phyloP scores from a whole-genome alignment of 1,284 basidiomycete genomes.

The Tilletiopsis washingtonensis region DNA sequence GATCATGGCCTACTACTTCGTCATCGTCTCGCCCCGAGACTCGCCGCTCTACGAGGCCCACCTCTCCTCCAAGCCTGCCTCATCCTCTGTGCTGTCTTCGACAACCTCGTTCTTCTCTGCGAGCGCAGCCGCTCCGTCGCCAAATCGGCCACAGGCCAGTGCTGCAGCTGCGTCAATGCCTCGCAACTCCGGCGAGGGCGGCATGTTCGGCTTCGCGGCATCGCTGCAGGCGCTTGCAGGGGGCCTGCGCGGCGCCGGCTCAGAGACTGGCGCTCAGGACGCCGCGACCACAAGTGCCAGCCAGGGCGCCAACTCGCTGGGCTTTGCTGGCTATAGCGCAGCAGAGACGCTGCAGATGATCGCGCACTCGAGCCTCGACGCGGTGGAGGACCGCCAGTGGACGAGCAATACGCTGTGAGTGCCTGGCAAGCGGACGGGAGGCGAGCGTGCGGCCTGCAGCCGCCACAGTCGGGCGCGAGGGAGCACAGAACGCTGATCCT shows the following conservation, averaged over 20 bases:
- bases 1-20: conserved; percentile 39
- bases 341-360: conserved; percentile 39
- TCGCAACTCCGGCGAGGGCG: not conserved
- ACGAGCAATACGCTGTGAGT: conserved; percentile 29
- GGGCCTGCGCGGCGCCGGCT: conserved; percentile 5
- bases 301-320: conserved; percentile 18
- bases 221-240: conserved; percentile 5
- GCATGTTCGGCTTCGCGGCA: conserved; percentile 12
- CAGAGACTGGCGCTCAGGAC: not conserved
- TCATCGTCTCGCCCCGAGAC: conserved; percentile 40
- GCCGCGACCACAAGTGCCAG: not conserved
- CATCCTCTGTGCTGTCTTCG: conserved; percentile 6
- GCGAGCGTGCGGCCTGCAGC: not conserved
- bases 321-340: conserved; percentile 18
- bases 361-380: conserved; percentile 41
- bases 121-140: conserved; percentile 4
- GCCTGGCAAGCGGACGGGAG: not conserved
- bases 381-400: conserved; percentile 37
- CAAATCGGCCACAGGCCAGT: not conserved
- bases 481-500: not conserved
- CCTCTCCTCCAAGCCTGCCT: conserved; percentile 24
- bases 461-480: not conserved
- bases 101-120: conserved; percentile 10
- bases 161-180: not conserved
- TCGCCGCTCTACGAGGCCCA: conserved; percentile 44